Evolutionary conservation across 106 monocot genomes (phyloP).

Genomic region (Acanthochlamys bracteata): DNA sequence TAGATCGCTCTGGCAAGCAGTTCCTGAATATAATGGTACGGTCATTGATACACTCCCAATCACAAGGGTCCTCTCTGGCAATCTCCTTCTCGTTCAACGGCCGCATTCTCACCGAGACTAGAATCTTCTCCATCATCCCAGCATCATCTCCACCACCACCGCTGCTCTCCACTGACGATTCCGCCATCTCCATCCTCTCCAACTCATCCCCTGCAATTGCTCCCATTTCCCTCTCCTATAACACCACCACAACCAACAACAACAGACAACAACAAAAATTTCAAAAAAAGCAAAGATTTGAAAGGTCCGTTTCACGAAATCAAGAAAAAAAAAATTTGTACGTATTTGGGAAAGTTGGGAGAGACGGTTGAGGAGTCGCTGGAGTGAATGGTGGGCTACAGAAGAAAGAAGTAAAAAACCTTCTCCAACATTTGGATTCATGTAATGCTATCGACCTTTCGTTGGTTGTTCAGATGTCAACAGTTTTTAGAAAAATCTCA

Average conservation of each 20-base stretch:
- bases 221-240: constrained; percentile 36
- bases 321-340: neutral
- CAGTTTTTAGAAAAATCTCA: no score
- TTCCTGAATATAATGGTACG: constrained; percentile 64
- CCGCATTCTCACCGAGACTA: constrained; percentile 89
- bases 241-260: neutral
- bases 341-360: neutral
- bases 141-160: constrained; percentile 16
- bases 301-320: neutral
- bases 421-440: neutral
- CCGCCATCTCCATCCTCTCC: constrained; percentile 26
- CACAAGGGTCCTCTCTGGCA: constrained; percentile 44
- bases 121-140: constrained; percentile 65
- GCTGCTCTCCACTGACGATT: constrained; percentile 8
- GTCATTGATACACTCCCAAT: constrained; percentile 92
- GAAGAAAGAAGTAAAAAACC: neutral
- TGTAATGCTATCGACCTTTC: neutral
- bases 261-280: neutral
- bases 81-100: constrained; percentile 76
- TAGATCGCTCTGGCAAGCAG: constrained; percentile 50
- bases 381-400: constrained; percentile 6
- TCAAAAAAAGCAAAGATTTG: neutral
- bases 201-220: constrained; percentile 51
- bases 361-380: constrained; percentile 18
- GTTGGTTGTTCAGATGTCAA: constrained; percentile 23